phyloP scores from a whole-genome alignment of 805 yeast species.

The Barnettozyma populi region DNA sequence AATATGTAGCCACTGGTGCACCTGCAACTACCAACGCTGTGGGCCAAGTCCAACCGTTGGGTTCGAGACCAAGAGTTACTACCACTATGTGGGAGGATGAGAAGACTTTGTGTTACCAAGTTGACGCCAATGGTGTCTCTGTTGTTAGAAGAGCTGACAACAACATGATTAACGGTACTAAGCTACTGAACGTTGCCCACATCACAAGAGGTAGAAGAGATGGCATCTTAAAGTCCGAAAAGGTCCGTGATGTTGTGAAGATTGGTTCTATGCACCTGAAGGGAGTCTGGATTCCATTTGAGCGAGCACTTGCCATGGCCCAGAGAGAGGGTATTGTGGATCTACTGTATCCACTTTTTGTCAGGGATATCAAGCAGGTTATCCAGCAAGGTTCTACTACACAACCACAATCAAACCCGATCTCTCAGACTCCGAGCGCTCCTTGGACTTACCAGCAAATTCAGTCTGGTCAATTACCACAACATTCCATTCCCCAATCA shows the following conservation, averaged over 20 bases:
- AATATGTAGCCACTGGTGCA: slow-evolving; percentile 9
- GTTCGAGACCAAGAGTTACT: slow-evolving; percentile 53
- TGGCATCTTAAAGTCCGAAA: slow-evolving; percentile 75
- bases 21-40: slow-evolving; percentile 10
- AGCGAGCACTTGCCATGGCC: slow-evolving; percentile 76
- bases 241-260: slow-evolving; percentile 73
- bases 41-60: slow-evolving; percentile 27
- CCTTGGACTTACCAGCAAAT: slow-evolving; percentile 7
- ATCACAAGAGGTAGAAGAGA: slow-evolving; percentile 87
- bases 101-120: slow-evolving; percentile 78
- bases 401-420: slow-evolving; percentile 23
- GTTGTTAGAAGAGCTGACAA: slow-evolving; percentile 83
- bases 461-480: slow-evolving; percentile 10
- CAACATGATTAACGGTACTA: slow-evolving; percentile 83
- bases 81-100: slow-evolving; percentile 93
- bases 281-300: slow-evolving; percentile 90
- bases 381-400: slow-evolving; percentile 33
- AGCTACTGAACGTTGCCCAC: slow-evolving; percentile 74
- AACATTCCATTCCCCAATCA: slow-evolving; percentile 10
- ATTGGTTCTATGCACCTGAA: slow-evolving; percentile 84
- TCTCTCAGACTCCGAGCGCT: slow-evolving; percentile 1
- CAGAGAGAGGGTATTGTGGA: slow-evolving; percentile 72
- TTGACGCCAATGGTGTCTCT: slow-evolving; percentile 73
- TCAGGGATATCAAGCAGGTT: slow-evolving; percentile 59
- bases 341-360: slow-evolving; percentile 61